A percentile compares a stretch with the other conserved stretches of the same genome.
These are phyloP conservation scores for Guadua angustifolia DNA, from an alignment of 176 grass and related monocot genomes.

Conservation along the genomic window DNA sequence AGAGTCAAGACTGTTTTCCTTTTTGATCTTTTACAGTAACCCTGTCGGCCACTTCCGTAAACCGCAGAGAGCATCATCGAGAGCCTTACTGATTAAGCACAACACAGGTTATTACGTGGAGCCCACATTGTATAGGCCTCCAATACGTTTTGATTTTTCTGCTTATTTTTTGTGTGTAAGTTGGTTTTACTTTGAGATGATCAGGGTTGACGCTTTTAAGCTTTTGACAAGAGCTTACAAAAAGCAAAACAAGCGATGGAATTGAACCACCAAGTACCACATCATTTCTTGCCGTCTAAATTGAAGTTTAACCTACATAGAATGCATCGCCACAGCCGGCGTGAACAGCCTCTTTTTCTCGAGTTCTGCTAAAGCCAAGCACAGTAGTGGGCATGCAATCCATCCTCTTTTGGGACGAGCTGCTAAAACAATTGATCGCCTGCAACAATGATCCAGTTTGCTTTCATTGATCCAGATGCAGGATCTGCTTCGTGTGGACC, in stretches of 20 bases:
- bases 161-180: constrained; percentile 9
- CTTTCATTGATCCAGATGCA: constrained; percentile 64
- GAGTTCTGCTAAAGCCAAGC: constrained; percentile 56
- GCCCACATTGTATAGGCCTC: background rate
- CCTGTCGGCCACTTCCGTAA: constrained; percentile 53
- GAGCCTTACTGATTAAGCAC: background rate
- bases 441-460: constrained; percentile 33
- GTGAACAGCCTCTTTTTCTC: constrained; percentile 55
- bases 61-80: constrained; percentile 23
- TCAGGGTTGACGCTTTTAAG: constrained; percentile 51
- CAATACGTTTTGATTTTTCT: constrained; percentile 27
- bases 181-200: constrained; percentile 54
- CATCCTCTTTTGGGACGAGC: constrained; percentile 31
- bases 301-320: constrained; percentile 34
- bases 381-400: constrained; percentile 22
- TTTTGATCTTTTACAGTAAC: constrained; percentile 51
- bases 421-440: constrained; percentile 46
- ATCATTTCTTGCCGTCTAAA: constrained; percentile 33
- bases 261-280: background rate
- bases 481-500: constrained; percentile 45
- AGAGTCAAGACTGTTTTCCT: constrained; percentile 48
- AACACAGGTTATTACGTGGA: background rate
- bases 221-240: constrained; percentile 47
- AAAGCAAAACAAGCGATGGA: constrained; percentile 24
- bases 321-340: constrained; percentile 20